Base-by-base conservation (phyloP, 169 alveolate genomes). In the Babesia bigemina region DNA sequence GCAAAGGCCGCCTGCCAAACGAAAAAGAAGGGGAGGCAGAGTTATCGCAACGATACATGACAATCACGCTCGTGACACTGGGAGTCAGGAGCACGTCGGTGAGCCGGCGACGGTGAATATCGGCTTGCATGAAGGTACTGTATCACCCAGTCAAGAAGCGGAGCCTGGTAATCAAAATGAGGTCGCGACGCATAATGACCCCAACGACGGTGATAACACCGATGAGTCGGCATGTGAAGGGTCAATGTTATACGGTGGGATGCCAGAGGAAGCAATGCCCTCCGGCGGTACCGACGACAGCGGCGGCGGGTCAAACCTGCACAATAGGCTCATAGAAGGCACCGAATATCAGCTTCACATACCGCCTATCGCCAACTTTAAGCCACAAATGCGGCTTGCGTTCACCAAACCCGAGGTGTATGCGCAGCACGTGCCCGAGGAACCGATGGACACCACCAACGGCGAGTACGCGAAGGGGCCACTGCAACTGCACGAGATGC, bases 361-460 rank as follows among this genome's bases (percentile, higher is more conserved):
- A 13, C 89, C 89, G 22, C 89, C 89, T 11, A 82, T 69, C 29
- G 74, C 89, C 0, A 55, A 82, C 42, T 73, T 58, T 26, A 47
- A 29, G 36, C 87, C 87, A 11, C 47, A 42, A 2, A 21, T 79
- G 42, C 58, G 75, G 11, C 60, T 55, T 21, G 79, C 65, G 22
- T 57, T 79, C 21, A 79, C 81, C 2, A 60, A 58, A 28, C 13
- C 44, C 22, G 63, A 45, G 22, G 79, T 57, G 19, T 75, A 75
- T 36, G 53, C 44, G 16, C 66, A 75, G 11, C 45, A 61, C 42
- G 50, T 26, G 36, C 24, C 21, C 2, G 53, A 22, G 60, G 76
- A 19, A 13, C 45, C 47, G 4, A 44, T 28, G n/a, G 79, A 61
- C 13, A 3, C 36, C 4, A 39, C 14, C 26, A 48, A 26, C 19